Percentiles rank a stretch among this genome's conserved stretches.
Evolutionary conservation across 345 rosid species (phyloP).

Genomic region (Syzygium aromaticum): DNA sequence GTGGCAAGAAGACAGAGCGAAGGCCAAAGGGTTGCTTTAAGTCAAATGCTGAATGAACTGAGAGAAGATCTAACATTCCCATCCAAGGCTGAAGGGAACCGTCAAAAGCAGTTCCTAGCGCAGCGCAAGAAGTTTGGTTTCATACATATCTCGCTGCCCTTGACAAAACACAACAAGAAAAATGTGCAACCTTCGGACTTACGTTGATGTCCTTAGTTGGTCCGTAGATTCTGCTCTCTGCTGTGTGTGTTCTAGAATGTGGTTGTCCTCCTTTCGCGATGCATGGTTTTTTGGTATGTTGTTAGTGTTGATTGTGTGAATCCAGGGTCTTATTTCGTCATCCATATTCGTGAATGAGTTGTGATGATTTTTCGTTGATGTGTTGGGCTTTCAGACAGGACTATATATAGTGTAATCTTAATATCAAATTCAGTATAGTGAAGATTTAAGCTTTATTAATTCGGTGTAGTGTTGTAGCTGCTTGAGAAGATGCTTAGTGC

Average conservation of each 20-base stretch:
- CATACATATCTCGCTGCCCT: constrained; percentile 77
- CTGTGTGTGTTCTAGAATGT: neutral
- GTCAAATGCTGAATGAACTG: constrained; percentile 79
- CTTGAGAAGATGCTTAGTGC: neutral
- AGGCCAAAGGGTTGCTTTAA: constrained; percentile 64
- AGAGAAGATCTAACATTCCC: constrained; percentile 54
- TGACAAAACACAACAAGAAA: constrained; percentile 69
- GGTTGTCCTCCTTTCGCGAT: neutral
- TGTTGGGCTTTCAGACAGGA: neutral
- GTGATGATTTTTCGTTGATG: neutral
- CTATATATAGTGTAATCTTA: neutral
- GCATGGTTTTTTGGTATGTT: neutral
- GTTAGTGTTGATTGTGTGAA: neutral
- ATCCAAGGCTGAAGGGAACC: constrained; percentile 18
- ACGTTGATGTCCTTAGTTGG: neutral
- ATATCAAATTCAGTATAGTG: neutral
- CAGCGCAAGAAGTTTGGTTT: constrained; percentile 84
- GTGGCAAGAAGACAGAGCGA: constrained; percentile 27
- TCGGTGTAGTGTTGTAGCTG: neutral
- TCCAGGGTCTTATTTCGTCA: neutral
- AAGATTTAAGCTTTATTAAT: neutral
- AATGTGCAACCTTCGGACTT: constrained; percentile 11
- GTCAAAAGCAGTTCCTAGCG: constrained; percentile 37
- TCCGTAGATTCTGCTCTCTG: neutral
- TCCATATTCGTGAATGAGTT: neutral